Conservation (phyloP, 2,329 filamentous ascomycete genomes). For the Alternaria alternata region DNA sequence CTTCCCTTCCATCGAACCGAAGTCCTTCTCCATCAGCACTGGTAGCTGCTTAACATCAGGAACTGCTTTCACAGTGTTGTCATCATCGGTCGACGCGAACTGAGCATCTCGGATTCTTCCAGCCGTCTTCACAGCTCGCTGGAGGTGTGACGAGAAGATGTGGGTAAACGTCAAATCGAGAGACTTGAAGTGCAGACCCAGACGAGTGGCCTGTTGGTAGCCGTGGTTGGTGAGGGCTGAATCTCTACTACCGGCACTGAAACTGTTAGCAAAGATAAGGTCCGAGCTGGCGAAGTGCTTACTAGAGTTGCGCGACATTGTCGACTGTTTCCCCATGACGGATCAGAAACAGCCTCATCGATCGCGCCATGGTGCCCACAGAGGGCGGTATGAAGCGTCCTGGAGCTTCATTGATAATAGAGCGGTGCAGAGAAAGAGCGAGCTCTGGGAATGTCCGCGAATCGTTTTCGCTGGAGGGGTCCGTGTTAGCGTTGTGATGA, state of each 20-base stretch:
- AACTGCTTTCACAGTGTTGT: constrained; percentile 9
- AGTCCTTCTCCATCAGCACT: constrained; percentile 74
- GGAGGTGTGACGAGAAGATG: constrained; percentile 80
- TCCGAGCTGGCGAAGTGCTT: constrained; percentile 29
- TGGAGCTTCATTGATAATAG: constrained; percentile 26
- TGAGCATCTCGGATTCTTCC: constrained; percentile 69
- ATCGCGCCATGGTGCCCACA: constrained; percentile 35
- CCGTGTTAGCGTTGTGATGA: no score
- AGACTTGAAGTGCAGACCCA: constrained; percentile 72
- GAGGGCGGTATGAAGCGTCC: constrained; percentile 18
- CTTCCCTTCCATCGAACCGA: constrained; percentile 74
- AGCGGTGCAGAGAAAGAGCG: not conserved
- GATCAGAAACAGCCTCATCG: constrained; percentile 76
- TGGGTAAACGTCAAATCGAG: constrained; percentile 71
- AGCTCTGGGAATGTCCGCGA: constrained; percentile 4
- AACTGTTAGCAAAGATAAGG: constrained; percentile 32
- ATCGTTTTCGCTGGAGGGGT: constrained; percentile 6
- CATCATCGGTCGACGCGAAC: constrained; percentile 10
- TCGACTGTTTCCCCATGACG: constrained; percentile 91
- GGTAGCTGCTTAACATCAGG: constrained; percentile 37
- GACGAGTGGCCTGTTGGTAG: constrained; percentile 75
- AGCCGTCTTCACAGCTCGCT: constrained; percentile 76
- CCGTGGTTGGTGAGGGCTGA: constrained; percentile 84
- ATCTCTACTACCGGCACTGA: constrained; percentile 80
- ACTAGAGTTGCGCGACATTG: constrained; percentile 83